phyloP scores from a whole-genome alignment of 805 yeast genomes.

The Starmerella apicola region DNA sequence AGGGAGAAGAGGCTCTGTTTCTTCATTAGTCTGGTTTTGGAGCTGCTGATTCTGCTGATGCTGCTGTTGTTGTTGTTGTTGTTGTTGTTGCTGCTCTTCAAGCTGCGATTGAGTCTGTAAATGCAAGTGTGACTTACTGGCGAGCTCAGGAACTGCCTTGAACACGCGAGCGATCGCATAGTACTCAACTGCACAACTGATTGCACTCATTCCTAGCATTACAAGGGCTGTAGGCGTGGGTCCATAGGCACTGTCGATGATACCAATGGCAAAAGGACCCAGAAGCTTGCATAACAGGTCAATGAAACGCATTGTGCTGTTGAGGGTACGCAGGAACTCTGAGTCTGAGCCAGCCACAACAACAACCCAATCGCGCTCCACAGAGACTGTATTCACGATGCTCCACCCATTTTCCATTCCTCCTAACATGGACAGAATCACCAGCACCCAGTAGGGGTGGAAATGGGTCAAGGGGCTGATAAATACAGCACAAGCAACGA shows the following conservation, averaged over 20 bases:
- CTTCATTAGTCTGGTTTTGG: neutral
- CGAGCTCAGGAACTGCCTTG: conserved; percentile 24
- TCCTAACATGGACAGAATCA: conserved; percentile 25
- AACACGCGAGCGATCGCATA: conserved; percentile 28
- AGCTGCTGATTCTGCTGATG: neutral
- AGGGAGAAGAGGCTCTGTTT: neutral
- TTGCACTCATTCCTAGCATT: conserved; percentile 24
- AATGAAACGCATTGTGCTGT: conserved; percentile 30
- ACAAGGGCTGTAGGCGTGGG: conserved; percentile 24
- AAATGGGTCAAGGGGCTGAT: conserved; percentile 14
- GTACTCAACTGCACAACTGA: conserved; percentile 28
- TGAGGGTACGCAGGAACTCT: conserved; percentile 23
- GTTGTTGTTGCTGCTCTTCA: too few relatives aligned
- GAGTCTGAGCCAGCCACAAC: conserved; percentile 26
- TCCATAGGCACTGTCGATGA: conserved; percentile 22
- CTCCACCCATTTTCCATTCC: conserved; percentile 29
- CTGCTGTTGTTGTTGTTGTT: too few relatives aligned
- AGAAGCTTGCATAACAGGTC: conserved; percentile 30
- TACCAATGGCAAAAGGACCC: conserved; percentile 31
- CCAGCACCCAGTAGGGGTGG: conserved; percentile 10
- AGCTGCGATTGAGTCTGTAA: too few relatives aligned
- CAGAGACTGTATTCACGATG: conserved; percentile 29
- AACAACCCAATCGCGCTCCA: conserved; percentile 34
- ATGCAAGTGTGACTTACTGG: neutral
- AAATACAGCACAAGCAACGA: conserved; percentile 22